These are phyloP conservation scores for Phalaenopsis aphrodite DNA, from an alignment of 106 monocot species.

Conservation along the genomic window DNA sequence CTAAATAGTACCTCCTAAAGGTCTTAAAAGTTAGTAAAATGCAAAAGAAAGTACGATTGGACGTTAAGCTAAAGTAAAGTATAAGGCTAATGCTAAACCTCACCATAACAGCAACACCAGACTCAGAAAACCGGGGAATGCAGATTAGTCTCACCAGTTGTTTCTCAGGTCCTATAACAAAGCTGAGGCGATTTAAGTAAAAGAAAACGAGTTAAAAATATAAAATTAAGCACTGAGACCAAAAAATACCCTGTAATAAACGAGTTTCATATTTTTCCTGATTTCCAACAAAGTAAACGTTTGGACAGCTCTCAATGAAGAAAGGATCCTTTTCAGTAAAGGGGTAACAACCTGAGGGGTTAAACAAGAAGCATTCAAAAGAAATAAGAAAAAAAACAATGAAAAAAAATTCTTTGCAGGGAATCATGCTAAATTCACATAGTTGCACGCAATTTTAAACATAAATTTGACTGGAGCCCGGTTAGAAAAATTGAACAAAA, in stretches of 20 bases:
- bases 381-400: not conserved
- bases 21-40: not conserved
- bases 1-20: not conserved
- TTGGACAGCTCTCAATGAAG: constrained; percentile 81
- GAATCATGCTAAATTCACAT: not conserved
- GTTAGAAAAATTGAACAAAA: not conserved
- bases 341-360: constrained; percentile 75
- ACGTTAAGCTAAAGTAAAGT: not conserved
- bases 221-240: not conserved
- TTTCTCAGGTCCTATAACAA: constrained; percentile 56
- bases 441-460: not conserved
- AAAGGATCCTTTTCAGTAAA: constrained; percentile 90
- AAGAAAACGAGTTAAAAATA: not conserved
- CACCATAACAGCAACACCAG: constrained; percentile 90
- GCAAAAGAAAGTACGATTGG: no score
- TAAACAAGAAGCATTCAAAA: not conserved
- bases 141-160: constrained; percentile 85
- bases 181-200: not conserved
- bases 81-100: not conserved
- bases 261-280: constrained; percentile 72
- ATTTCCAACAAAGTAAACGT: constrained; percentile 90
- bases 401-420: not conserved
- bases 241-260: constrained; percentile 53
- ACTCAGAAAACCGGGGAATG: constrained; percentile 89
- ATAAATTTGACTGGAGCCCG: not conserved